These are phyloP conservation scores for Tetragonia tetragonoides DNA, from an alignment of 148 eudicot genomes.

Conservation along the genomic window DNA sequence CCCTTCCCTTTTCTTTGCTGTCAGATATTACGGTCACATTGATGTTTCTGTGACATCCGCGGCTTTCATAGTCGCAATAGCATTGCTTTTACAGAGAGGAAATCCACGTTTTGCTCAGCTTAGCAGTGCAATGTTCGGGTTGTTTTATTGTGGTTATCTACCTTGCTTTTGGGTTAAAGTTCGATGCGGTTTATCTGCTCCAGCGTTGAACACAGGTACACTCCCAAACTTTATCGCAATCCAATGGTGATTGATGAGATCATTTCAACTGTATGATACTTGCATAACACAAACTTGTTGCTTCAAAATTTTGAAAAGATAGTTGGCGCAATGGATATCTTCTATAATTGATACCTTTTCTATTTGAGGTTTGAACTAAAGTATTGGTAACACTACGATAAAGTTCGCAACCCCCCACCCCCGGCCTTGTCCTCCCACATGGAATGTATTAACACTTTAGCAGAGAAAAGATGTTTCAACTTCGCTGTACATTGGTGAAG, in stretches of 20 bases:
- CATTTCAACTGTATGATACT: not conserved
- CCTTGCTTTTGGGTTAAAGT: slow-evolving; percentile 98
- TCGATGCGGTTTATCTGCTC: slow-evolving; percentile 80
- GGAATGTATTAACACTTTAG: no score
- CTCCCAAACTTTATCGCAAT: slow-evolving; percentile 1
- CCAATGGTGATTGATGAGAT: not conserved
- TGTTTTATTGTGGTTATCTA: slow-evolving; percentile 94
- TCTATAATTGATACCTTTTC: no score
- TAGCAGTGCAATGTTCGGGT: slow-evolving; percentile 86
- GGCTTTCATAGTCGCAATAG: slow-evolving; percentile 73
- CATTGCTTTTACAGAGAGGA: slow-evolving; percentile 88
- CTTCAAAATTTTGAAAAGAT: not conserved
- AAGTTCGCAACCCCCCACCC: no score
- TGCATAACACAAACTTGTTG: not conserved
- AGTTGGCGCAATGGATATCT: not conserved
- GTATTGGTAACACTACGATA: no score
- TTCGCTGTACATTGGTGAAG: no score
- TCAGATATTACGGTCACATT: slow-evolving; percentile 78
- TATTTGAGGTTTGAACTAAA: no score
- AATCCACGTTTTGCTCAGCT: slow-evolving; percentile 96
- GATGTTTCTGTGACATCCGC: slow-evolving; percentile 92
- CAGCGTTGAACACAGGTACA: slow-evolving; percentile 76
- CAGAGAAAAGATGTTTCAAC: no score
- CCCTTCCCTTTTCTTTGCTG: slow-evolving; percentile 8
- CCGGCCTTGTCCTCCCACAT: no score